These are phyloP conservation scores for Ophiostoma tasmaniense DNA, from an alignment of 2,329 filamentous ascomycete genomes.

Conservation along the genomic window DNA sequence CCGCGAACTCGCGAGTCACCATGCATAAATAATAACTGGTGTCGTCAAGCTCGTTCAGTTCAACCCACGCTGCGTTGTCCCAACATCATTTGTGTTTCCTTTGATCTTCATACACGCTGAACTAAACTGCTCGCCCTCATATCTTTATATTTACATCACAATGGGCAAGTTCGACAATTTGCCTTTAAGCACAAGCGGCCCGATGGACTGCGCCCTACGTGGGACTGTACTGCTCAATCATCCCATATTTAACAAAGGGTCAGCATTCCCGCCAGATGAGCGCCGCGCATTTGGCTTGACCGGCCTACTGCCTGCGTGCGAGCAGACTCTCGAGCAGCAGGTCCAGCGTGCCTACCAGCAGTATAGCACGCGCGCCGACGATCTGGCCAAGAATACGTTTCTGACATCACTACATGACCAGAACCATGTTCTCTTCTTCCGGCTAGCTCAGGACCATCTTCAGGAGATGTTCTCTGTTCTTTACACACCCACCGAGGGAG, in stretches of 20 bases:
- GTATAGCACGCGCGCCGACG: slow-evolving; percentile 53
- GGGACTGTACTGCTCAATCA: slow-evolving; percentile 53
- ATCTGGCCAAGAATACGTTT: slow-evolving; percentile 79
- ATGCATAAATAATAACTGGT: too few species aligned
- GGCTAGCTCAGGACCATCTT: slow-evolving; percentile 66
- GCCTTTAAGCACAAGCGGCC: slow-evolving; percentile 40
- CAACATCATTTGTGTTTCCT: too few species aligned
- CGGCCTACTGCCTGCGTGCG: slow-evolving; percentile 61
- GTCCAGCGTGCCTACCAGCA: slow-evolving; percentile 71
- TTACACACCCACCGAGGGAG: slow-evolving; percentile 83
- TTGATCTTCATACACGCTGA: too few species aligned
- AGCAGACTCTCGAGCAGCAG: slow-evolving; percentile 71
- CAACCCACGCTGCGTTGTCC: too few species aligned
- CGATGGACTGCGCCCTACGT: slow-evolving; percentile 40
- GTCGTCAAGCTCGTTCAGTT: too few species aligned
- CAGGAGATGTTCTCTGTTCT: slow-evolving; percentile 87
- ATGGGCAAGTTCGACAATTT: slow-evolving; percentile 33
- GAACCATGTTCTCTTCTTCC: slow-evolving; percentile 75
- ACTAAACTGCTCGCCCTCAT: too few species aligned
- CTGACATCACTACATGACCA: slow-evolving; percentile 78
- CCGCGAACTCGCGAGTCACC: too few species aligned
- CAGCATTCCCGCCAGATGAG: slow-evolving; percentile 63
- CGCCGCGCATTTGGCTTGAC: slow-evolving; percentile 60
- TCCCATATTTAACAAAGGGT: slow-evolving; percentile 74
- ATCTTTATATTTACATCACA: background rate